These are phyloP conservation scores for Colletotrichum sublineola DNA, from an alignment of 2,329 filamentous ascomycete species.

Conservation along the genomic window DNA sequence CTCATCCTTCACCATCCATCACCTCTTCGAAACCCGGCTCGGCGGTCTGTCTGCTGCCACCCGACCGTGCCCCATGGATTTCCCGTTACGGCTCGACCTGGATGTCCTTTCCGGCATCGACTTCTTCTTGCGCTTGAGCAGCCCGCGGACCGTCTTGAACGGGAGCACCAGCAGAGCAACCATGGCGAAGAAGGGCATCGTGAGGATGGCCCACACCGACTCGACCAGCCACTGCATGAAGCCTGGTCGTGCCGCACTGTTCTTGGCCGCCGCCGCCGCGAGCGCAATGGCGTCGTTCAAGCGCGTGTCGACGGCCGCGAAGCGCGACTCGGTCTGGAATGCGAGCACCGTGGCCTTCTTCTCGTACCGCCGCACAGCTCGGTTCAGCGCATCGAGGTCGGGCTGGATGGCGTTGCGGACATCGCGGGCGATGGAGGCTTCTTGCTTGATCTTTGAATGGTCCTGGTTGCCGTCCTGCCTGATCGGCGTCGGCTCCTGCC, in stretches of 20 bases:
- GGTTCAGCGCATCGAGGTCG: slow-evolving; percentile 88
- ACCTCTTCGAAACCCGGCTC: slow-evolving; percentile 47
- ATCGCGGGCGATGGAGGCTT: slow-evolving; percentile 64
- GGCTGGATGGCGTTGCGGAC: slow-evolving; percentile 78
- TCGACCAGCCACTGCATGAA: slow-evolving; percentile 56
- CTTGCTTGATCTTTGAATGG: slow-evolving; percentile 54
- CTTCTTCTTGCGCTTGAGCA: slow-evolving; percentile 53
- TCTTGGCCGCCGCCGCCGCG: slow-evolving; percentile 79
- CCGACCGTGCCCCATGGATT: slow-evolving; percentile 48
- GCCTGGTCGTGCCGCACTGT: slow-evolving; percentile 55
- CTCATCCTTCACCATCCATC: neutral
- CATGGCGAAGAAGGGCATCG: slow-evolving; percentile 59
- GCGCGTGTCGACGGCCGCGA: slow-evolving; percentile 78
- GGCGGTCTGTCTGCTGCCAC: slow-evolving; percentile 55
- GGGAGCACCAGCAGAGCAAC: slow-evolving; percentile 59
- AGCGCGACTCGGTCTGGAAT: slow-evolving; percentile 80
- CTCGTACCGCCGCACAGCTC: slow-evolving; percentile 91
- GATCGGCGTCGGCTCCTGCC: slow-evolving; percentile 53
- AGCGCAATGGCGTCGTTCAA: slow-evolving; percentile 84
- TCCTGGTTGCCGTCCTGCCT: slow-evolving; percentile 51
- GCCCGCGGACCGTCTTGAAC: slow-evolving; percentile 53
- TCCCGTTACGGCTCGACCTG: slow-evolving; percentile 46
- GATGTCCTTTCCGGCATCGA: slow-evolving; percentile 44
- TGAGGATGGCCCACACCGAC: slow-evolving; percentile 50
- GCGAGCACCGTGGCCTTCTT: slow-evolving; percentile 84